These are phyloP conservation scores for Ilyonectria sp. DNA, from an alignment of 2,329 filamentous ascomycete species.

Conservation along the genomic window DNA sequence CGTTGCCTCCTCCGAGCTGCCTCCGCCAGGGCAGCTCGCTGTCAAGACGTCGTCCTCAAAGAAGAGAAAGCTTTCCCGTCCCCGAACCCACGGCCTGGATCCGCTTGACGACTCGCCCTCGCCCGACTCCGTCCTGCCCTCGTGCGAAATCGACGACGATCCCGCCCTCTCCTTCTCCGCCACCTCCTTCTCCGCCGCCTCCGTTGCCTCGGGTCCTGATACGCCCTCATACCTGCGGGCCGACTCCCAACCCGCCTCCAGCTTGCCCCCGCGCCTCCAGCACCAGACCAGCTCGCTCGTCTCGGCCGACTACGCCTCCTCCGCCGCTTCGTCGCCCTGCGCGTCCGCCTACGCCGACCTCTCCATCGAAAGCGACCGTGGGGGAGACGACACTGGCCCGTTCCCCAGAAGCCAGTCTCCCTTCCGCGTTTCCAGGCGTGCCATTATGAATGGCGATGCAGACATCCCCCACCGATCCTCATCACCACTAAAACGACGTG, in stretches of 20 bases:
- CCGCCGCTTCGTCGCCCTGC: constrained; percentile 71
- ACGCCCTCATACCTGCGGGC: constrained; percentile 58
- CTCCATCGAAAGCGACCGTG: constrained; percentile 69
- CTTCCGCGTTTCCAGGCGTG: constrained; percentile 65
- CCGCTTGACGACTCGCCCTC: constrained; percentile 54
- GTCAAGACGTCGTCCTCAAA: constrained; percentile 82
- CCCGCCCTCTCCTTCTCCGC: constrained; percentile 66
- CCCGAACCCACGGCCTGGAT: constrained; percentile 60
- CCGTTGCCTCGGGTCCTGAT: constrained; percentile 55
- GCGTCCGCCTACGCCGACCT: constrained; percentile 70
- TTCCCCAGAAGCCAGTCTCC: constrained; percentile 67
- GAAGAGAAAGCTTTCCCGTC: constrained; percentile 77
- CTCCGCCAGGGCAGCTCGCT: constrained; percentile 76
- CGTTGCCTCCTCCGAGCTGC: constrained; percentile 66
- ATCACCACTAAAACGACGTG: constrained; percentile 75
- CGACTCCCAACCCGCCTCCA: constrained; percentile 64
- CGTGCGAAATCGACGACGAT: constrained; percentile 67
- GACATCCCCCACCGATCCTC: constrained; percentile 73
- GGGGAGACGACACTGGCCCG: constrained; percentile 62
- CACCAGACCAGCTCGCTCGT: constrained; percentile 59
- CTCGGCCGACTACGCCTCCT: constrained; percentile 66
- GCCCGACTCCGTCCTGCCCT: constrained; percentile 65
- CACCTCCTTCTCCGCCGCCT: constrained; percentile 62
- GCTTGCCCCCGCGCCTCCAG: constrained; percentile 68
- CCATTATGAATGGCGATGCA: constrained; percentile 73